Evolutionary conservation across 192 early-diverging fungal genomes (phyloP).

Genomic region (Pecoramyces ruminantium): DNA sequence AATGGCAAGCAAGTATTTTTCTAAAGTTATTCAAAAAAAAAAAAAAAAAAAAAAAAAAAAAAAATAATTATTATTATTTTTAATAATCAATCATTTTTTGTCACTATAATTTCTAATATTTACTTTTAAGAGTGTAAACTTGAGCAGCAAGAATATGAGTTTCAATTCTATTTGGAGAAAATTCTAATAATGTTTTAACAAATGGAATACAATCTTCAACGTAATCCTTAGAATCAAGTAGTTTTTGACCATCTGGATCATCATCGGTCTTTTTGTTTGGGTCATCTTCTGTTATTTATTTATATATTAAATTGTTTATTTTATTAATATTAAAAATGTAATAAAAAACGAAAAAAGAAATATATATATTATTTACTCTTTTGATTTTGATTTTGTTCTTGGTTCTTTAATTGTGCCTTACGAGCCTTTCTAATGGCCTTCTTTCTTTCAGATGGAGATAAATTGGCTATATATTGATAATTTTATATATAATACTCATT

Average conservation of each 20-base stretch:
- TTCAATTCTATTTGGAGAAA: slow-evolving; percentile 34
- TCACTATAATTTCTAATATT: background rate
- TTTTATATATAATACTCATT: too few species aligned
- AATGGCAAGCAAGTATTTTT: slow-evolving; percentile 49
- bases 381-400: slow-evolving; percentile 10
- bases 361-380: background rate
- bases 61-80: too few species aligned
- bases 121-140: slow-evolving; percentile 50
- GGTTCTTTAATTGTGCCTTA: slow-evolving; percentile 51
- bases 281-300: background rate
- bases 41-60: too few species aligned
- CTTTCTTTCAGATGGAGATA: slow-evolving; percentile 57
- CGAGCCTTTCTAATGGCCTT: slow-evolving; percentile 58
- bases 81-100: too few species aligned
- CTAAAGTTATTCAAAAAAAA: slow-evolving; percentile 12
- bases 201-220: slow-evolving; percentile 63
- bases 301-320: too few species aligned
- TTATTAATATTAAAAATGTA: too few species aligned
- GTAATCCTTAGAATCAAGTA: slow-evolving; percentile 40
- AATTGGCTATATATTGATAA: slow-evolving; percentile 32
- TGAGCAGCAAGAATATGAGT: slow-evolving; percentile 41
- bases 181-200: slow-evolving; percentile 45
- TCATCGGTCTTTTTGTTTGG: slow-evolving; percentile 18
- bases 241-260: slow-evolving; percentile 56
- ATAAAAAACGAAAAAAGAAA: too few species aligned